Evolutionary conservation across 2,329 filamentous ascomycete species (phyloP), one percentile per base, ranked within the genome.

Genomic region (Seiridium cupressi): DNA sequence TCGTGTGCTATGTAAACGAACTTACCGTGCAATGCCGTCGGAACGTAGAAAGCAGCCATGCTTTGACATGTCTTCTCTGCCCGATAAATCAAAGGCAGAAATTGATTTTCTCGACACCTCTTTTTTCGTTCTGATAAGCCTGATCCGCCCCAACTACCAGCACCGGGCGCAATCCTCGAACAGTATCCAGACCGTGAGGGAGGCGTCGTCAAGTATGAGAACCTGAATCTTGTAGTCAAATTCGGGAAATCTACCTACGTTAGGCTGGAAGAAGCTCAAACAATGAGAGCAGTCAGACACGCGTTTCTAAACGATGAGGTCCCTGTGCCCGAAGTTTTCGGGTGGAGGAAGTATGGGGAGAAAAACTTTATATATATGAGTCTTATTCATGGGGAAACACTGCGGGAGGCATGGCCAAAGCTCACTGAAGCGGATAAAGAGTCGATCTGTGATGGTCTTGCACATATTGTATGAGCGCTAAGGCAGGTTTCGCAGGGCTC

Each of bases 351-450:
- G 47, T 44, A 56, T 31, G 40, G 42, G 35, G 35, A 11, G 18
- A 42, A 51, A 47, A 34, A 35, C 34, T 63, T 59, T 31, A 48
- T 61, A n/a, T 63, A 61, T 35, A 61, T 63, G 61, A 59, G 61
- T 51, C 51, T 63, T 34, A 55, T 63, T 10, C 40, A 32, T 40
- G 61, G 61, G 11, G 6, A 51, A 11, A 59, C 56, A 6, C 51
- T 72, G 60, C 59, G 68, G 60, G 38, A 46, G 6, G 62, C 61
- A 47, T 70, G 66, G 57, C 4, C 44, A 7, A 49, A 7, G 9
- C 53, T 70, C 38, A 60, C 55, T 18, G 62, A 68, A 44, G 8
- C 35, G 9, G 65, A 67, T 4, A 65, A 67, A 65, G 66, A 63
- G 67, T 64, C 13, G 44, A 63, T 59, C 51, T 60, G 3, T 65